Evolutionary conservation across 176 grass and related monocot genomes (phyloP).

Genomic region (Musa beccarii): DNA sequence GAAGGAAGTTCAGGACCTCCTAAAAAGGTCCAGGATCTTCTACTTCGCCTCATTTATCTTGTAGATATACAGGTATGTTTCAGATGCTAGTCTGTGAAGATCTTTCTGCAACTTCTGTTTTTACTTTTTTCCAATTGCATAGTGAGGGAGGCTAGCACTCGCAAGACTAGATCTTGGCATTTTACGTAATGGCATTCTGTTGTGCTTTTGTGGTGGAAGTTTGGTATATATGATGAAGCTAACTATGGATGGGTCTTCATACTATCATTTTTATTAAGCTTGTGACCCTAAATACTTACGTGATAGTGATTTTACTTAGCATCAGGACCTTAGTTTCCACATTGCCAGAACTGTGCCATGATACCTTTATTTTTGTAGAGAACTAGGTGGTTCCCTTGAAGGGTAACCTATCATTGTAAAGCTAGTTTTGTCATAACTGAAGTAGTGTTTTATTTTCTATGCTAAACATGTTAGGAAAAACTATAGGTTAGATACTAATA

Average conservation of each 20-base stretch:
- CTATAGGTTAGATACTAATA: too few relatives aligned
- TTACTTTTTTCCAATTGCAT: background rate
- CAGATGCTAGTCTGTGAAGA: background rate
- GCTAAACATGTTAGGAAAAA: too few relatives aligned
- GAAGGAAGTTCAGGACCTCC: slow-evolving; percentile 78
- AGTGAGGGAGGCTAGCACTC: background rate
- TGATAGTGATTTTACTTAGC: too few relatives aligned
- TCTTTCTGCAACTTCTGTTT: background rate
- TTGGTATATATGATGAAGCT: background rate
- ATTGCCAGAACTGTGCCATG: too few relatives aligned
- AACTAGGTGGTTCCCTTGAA: too few relatives aligned
- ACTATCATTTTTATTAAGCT: background rate
- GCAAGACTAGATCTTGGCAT: background rate
- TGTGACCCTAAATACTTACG: too few relatives aligned
- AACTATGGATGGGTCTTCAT: background rate
- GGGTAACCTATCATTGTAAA: too few relatives aligned
- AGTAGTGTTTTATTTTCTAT: too few relatives aligned
- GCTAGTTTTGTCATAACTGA: too few relatives aligned
- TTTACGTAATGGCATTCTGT: background rate
- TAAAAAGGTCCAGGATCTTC: slow-evolving; percentile 67
- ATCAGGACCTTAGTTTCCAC: too few relatives aligned
- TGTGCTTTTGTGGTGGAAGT: background rate
- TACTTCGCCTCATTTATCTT: slow-evolving; percentile 67
- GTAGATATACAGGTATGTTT: slow-evolving; percentile 90
- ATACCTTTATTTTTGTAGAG: too few relatives aligned